These are phyloP conservation scores for Kluyveromyces dobzhanskii DNA, from an alignment of 805 yeast genomes.

Conservation along the genomic window DNA sequence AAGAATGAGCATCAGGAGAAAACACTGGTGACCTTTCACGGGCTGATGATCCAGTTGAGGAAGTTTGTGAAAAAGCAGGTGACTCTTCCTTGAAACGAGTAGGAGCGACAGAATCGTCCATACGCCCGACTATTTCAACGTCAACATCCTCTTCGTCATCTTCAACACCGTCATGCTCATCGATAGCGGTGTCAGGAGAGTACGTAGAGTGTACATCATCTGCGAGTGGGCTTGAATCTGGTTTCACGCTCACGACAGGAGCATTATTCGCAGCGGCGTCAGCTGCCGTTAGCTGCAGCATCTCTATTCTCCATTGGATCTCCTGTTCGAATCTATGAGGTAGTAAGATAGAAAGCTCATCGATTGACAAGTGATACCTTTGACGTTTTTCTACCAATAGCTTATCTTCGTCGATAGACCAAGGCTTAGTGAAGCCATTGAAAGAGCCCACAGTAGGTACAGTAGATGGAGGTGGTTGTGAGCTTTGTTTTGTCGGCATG, in stretches of 20 bases:
- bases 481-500: slow-evolving; percentile 5
- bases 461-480: slow-evolving; percentile 1
- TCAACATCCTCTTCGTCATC: slow-evolving; percentile 12
- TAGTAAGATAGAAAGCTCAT: slow-evolving; percentile 63
- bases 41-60: slow-evolving; percentile 7
- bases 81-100: slow-evolving; percentile 5
- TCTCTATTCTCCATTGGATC: slow-evolving; percentile 53
- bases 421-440: slow-evolving; percentile 16
- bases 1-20: slow-evolving; percentile 6
- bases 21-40: slow-evolving; percentile 11
- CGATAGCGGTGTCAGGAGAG: slow-evolving; percentile 18
- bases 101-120: slow-evolving; percentile 1
- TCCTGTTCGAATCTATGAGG: slow-evolving; percentile 71
- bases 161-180: slow-evolving; percentile 9
- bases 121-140: slow-evolving; percentile 9
- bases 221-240: background rate
- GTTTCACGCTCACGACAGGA: background rate
- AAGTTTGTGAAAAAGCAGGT: slow-evolving; percentile 7
- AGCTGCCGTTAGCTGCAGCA: slow-evolving; percentile 20
- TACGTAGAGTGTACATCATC: slow-evolving; percentile 1
- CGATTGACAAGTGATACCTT: slow-evolving; percentile 52
- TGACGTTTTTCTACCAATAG: slow-evolving; percentile 45
- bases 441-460: background rate
- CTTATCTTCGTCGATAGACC: slow-evolving; percentile 67
- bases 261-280: background rate